These are phyloP conservation scores for Phycomyces blakesleeanus DNA, from an alignment of 192 early-diverging fungal genomes.

Conservation along the genomic window DNA sequence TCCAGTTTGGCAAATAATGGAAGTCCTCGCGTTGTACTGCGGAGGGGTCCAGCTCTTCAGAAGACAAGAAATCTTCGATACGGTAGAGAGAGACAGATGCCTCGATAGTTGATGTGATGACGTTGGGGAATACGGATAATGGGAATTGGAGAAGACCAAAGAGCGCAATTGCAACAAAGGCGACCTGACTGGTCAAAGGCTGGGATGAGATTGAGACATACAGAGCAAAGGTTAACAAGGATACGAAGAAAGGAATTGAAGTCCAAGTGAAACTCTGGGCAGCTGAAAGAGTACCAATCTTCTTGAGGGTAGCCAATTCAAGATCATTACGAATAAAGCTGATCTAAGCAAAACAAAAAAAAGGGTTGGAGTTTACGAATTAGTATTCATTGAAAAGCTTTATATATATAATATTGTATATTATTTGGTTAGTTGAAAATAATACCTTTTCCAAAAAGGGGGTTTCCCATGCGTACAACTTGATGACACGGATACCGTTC, in stretches of 20 bases:
- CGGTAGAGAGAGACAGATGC: slow-evolving; percentile 81
- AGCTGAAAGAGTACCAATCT: slow-evolving; percentile 67
- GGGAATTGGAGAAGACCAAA: slow-evolving; percentile 94
- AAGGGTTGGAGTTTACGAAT: background rate
- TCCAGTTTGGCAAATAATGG: slow-evolving; percentile 10
- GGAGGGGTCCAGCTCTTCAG: slow-evolving; percentile 75
- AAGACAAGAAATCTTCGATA: slow-evolving; percentile 71
- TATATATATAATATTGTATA: no score
- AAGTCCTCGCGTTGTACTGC: slow-evolving; percentile 52
- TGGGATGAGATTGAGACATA: slow-evolving; percentile 55
- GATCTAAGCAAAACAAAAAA: slow-evolving; percentile 30
- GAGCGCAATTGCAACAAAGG: slow-evolving; percentile 85
- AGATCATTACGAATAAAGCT: slow-evolving; percentile 62
- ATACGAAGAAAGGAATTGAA: slow-evolving; percentile 86
- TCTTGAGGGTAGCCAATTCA: slow-evolving; percentile 74
- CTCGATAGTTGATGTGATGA: slow-evolving; percentile 74
- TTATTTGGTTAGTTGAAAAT: slow-evolving; percentile 5
- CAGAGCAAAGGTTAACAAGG: slow-evolving; percentile 76
- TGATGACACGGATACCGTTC: slow-evolving; percentile 92
- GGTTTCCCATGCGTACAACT: slow-evolving; percentile 91
- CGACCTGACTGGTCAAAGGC: slow-evolving; percentile 60
- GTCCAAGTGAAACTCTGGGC: slow-evolving; percentile 74
- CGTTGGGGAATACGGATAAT: slow-evolving; percentile 75
- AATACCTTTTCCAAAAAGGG: slow-evolving; percentile 71
- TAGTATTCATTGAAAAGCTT: no score